phyloP scores from a whole-genome alignment of 108 stramenopile genomes.

The Pseudonitzschia multiseries region DNA sequence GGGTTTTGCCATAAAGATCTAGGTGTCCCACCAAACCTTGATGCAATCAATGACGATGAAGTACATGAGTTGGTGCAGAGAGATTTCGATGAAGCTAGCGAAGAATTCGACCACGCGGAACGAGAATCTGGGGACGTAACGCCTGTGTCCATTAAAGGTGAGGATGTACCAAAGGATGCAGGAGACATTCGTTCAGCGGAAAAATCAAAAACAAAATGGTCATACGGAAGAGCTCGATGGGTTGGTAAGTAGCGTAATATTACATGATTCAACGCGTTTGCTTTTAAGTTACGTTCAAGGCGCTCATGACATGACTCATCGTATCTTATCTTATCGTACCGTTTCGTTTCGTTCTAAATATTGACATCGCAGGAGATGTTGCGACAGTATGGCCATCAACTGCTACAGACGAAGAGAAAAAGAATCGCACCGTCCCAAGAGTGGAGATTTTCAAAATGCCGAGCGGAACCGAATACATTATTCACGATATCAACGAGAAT shows the following conservation, averaged over 20 bases:
- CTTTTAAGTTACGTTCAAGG: not conserved
- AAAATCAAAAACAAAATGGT: constrained; percentile 20
- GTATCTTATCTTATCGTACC: not conserved
- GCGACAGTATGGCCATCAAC: constrained; percentile 67
- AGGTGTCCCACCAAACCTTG: constrained; percentile 53
- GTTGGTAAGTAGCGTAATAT: constrained; percentile 33
- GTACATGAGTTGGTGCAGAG: constrained; percentile 33
- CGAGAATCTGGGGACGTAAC: constrained; percentile 10
- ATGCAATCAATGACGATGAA: constrained; percentile 24
- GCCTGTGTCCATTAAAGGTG: constrained; percentile 6
- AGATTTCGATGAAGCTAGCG: constrained; percentile 24
- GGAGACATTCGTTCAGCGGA: constrained; percentile 1
- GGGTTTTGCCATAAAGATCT: constrained; percentile 50
- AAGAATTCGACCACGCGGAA: constrained; percentile 20
- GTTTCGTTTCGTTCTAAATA: not conserved
- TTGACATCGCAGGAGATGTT: constrained; percentile 59
- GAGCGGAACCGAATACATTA: constrained; percentile 80
- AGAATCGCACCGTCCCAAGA: constrained; percentile 48
- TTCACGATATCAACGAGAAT: constrained; percentile 80
- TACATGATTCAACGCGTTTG: not conserved
- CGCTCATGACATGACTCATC: not conserved
- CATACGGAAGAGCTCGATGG: constrained; percentile 35
- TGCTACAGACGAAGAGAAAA: constrained; percentile 74
- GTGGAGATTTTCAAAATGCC: constrained; percentile 88
- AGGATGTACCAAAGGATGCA: constrained; percentile 11